Evolutionary conservation across 2,329 filamentous ascomycete genomes (phyloP), one percentile per base, ranked within the genome.

Genomic region (Dothideomycetidae sp.): DNA sequence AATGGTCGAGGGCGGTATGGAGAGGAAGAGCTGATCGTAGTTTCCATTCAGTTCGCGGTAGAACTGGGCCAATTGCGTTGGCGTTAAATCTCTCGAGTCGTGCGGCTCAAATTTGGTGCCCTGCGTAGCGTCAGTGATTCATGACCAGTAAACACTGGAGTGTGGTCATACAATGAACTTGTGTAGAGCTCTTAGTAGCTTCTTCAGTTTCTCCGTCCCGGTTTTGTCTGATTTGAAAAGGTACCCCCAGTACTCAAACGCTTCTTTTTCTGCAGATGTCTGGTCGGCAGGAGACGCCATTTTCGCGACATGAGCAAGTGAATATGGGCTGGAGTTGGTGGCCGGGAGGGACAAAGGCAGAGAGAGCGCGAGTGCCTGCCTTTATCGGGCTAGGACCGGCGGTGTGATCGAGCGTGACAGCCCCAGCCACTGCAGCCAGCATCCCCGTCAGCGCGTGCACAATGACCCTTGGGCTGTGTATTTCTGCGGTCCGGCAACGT

Each of bases 1-100:
- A 44, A 98, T 76, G 30, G 79, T 78, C 26, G 74, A 64, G 42
- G 77, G 63, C 13, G 80, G 76, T 21, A 80, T 82, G 3, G 78
- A 69, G 29, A 88, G 65, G 56, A 96, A 96, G 37, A 96, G 71
- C 15, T 63, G 54, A 41, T 68, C 64, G 55, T 63, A 53, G 59
- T 64, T 48, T 49, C 61, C 55, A 48, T 64, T 48, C 43, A 65
- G 52, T 37, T 63, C 54, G 43, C 60, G 59, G 53, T 68, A 68
- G 57, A 66, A 67, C 29, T 56, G 55, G 16, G 63, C 64, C 30
- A 68, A 57, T 47, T 68, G 65, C 15, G 56, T 52, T 4, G 65
- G 65, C 4, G 60, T 66, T 42, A 68, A 51, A 44, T 68, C 65
- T 13, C 57, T 53, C 28, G 58, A 58, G 39, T 64, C 54, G 11